These are phyloP conservation scores for Linnemannia zychae DNA, from an alignment of 192 early-diverging fungal species.

Conservation along the genomic window DNA sequence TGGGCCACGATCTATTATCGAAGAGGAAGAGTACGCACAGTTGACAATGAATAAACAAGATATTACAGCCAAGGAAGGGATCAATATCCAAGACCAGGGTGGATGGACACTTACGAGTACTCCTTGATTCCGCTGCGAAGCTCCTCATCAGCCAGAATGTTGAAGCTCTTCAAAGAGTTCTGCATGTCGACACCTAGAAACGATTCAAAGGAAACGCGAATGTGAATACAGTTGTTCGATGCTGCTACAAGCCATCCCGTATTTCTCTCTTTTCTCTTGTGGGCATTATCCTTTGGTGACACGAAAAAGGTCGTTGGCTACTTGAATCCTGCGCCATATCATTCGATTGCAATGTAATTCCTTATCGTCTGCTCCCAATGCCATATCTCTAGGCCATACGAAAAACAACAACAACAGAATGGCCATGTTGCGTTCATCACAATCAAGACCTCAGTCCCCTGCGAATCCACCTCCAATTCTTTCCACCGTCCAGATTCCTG, in stretches of 20 bases:
- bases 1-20: slow-evolving; percentile 84
- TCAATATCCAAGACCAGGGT: neutral
- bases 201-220: neutral
- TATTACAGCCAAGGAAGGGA: neutral
- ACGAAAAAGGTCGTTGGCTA: too few relatives aligned
- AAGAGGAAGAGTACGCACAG: neutral
- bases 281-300: too few relatives aligned
- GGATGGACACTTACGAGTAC: slow-evolving; percentile 70
- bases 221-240: neutral
- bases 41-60: neutral
- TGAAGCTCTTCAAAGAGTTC: slow-evolving; percentile 77
- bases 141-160: slow-evolving; percentile 92
- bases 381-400: too few relatives aligned
- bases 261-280: neutral
- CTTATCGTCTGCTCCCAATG: too few relatives aligned
- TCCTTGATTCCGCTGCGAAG: slow-evolving; percentile 95
- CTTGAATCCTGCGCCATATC: too few relatives aligned
- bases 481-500: neutral
- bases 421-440: neutral
- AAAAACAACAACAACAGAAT: too few relatives aligned
- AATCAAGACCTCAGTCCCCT: neutral
- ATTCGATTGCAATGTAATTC: too few relatives aligned
- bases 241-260: neutral
- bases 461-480: too few relatives aligned
- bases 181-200: slow-evolving; percentile 75